A percentile compares a stretch with the other conserved stretches of the same genome.
These are phyloP conservation scores for Penicillium hesseltinei DNA, from an alignment of 2,329 filamentous ascomycete genomes.

Conservation along the genomic window DNA sequence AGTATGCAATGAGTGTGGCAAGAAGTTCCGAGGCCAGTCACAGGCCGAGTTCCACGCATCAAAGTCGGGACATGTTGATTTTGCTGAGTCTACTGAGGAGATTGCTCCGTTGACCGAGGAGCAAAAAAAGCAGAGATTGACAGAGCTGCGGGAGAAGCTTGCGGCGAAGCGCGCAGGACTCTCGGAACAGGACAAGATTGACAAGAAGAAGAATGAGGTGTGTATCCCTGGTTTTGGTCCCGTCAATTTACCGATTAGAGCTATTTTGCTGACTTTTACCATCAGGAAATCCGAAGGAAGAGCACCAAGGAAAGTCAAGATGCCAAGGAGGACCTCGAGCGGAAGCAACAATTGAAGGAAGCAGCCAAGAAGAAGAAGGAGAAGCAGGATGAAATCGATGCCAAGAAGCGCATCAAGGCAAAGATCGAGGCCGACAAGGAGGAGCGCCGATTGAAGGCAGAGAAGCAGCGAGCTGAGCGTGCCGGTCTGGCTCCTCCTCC, in stretches of 20 bases:
- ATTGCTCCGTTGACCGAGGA: slow-evolving; percentile 87
- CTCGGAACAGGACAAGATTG: slow-evolving; percentile 71
- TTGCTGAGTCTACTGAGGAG: slow-evolving; percentile 89
- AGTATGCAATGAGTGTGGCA: slow-evolving; percentile 91
- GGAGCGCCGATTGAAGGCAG: slow-evolving; percentile 79
- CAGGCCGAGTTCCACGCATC: slow-evolving; percentile 87
- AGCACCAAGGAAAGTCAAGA: slow-evolving; percentile 86
- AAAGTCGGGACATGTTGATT: slow-evolving; percentile 89
- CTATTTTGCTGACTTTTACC: background rate
- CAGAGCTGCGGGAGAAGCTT: slow-evolving; percentile 70
- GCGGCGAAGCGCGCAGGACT: slow-evolving; percentile 69
- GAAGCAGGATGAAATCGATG: slow-evolving; percentile 79
- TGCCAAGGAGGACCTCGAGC: slow-evolving; percentile 80
- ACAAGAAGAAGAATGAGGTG: slow-evolving; percentile 82
- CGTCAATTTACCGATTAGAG: too few relatives aligned
- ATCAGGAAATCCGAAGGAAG: slow-evolving; percentile 70
- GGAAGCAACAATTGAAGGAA: slow-evolving; percentile 90
- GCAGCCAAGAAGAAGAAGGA: slow-evolving; percentile 82
- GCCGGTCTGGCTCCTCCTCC: slow-evolving; percentile 64
- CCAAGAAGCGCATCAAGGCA: slow-evolving; percentile 83
- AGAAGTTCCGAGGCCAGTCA: slow-evolving; percentile 77
- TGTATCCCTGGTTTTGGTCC: slow-evolving; percentile 1
- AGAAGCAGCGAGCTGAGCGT: slow-evolving; percentile 79
- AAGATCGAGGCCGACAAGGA: slow-evolving; percentile 95
- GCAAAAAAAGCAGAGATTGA: slow-evolving; percentile 78